Percentiles rank a stretch among this genome's conserved stretches.
Evolutionary conservation across 148 eudicot species (phyloP).

Genomic region (Talinum fruticosum): DNA sequence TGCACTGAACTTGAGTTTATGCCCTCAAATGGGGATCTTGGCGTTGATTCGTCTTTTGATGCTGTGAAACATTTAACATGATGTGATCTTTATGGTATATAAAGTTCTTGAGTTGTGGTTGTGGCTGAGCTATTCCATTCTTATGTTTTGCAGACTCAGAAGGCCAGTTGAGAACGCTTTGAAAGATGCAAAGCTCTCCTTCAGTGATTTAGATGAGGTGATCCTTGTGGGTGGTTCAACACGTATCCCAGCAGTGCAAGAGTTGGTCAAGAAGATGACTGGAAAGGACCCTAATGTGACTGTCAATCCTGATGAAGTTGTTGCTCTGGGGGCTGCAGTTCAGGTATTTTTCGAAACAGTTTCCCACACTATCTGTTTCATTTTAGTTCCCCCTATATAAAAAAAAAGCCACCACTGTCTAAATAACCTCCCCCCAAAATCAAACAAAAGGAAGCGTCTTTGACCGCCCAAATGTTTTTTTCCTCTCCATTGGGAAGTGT

Average conservation of each 20-base stretch:
- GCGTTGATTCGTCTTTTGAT: not conserved
- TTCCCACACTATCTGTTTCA: not conserved
- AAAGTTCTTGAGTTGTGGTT: not conserved
- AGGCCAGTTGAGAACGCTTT: conserved; percentile 82
- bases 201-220: conserved; percentile 84
- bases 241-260: conserved; percentile 93
- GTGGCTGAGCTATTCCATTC: not conserved
- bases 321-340: conserved; percentile 99
- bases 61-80: not conserved
- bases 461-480: no score
- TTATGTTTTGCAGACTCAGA: conserved; percentile 48
- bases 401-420: not conserved
- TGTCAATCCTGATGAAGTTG: conserved; percentile 97
- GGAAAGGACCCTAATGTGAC: conserved; percentile 95
- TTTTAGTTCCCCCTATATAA: not conserved
- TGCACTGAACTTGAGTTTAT: not conserved
- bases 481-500: no score
- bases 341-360: conserved; percentile 44
- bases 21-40: not conserved
- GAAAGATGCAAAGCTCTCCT: conserved; percentile 89
- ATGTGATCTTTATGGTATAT: not conserved
- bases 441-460: no score
- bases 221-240: conserved; percentile 97
- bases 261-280: conserved; percentile 76
- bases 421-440: no score